Base-by-base conservation (phyloP, 306 rosid species). In the Ceratonia siliqua region DNA sequence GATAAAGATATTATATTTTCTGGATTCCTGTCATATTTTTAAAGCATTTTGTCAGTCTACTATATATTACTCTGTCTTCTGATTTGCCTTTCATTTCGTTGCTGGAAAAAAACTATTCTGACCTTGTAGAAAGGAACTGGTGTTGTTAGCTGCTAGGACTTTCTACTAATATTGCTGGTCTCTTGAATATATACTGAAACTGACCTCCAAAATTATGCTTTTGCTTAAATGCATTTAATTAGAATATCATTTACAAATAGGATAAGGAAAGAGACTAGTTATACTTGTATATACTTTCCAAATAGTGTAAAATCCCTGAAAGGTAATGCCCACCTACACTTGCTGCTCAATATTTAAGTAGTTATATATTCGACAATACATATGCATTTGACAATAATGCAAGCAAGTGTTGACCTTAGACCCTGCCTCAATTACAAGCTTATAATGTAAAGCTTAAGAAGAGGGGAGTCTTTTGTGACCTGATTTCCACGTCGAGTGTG, bases 341-440 rank as follows among this genome's bases (percentile, higher is more conserved):
- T 66, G 24, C 14, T 66, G 46, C n/a, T n/a, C n/a, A n/a, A 17
- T 48, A 48, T 21, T 45, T 52, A 54, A 53, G 21, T 36, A 12
- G 38, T 70, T 53, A 53, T 24, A 58, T 73, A 59, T 58, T 50
- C 22, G 71, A 32, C n/a, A n/a, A n/a, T n/a, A n/a, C 62, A 2
- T 45, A 45, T 14, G 17, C 1, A 73, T 21, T 18, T 22, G 41
- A 15, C 25, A 30, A 33, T 28, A 58, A 46, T 45, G 48, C 58
- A 3, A 30, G 3, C 15, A 21, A 73, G 7, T 25, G 13, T 65
- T 28, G 25, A 52, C 57, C 17, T 65, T 3, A 25, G 45, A 27
- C 17, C 27, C 45, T 30, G 22, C 28, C 41, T 33, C 15, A 38
- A 36, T 74, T 65, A 24, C 20, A n/a, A 62, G 30, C 53, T 61